A percentile compares a stretch with the other conserved stretches of the same genome.
These are phyloP conservation scores for Cicer chorassanicum DNA, from an alignment of 306 rosid species.

Conservation along the genomic window DNA sequence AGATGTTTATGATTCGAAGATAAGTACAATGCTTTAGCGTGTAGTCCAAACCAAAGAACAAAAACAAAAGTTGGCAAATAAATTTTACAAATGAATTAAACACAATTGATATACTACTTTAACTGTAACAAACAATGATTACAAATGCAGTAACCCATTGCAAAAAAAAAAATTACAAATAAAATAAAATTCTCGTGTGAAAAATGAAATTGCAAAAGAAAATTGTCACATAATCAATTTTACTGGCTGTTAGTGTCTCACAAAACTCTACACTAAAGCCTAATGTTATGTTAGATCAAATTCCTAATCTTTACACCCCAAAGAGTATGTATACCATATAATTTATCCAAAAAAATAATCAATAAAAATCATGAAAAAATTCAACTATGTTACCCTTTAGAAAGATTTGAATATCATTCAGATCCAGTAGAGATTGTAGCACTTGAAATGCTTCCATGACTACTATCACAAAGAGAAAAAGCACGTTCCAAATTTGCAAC, in stretches of 20 bases:
- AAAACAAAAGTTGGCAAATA: background rate
- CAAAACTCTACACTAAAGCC: conserved; percentile 49
- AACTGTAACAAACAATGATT: conserved; percentile 13
- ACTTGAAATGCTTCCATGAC: conserved; percentile 91
- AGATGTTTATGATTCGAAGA: too few species aligned
- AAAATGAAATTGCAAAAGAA: background rate
- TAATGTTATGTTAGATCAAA: conserved; percentile 42
- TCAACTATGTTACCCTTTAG: conserved; percentile 35
- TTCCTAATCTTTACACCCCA: conserved; percentile 47
- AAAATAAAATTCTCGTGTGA: conserved; percentile 17
- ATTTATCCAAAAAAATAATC: conserved; percentile 43
- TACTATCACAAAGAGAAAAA: conserved; percentile 69
- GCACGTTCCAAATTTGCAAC: conserved; percentile 93
- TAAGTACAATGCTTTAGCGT: conserved; percentile 33
- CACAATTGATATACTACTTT: background rate
- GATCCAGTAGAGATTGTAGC: conserved; percentile 73
- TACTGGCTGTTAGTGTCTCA: conserved; percentile 42
- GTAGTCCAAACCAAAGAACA: conserved; percentile 30
- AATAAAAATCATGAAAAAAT: conserved; percentile 44
- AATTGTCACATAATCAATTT: conserved; percentile 15
- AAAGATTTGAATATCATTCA: conserved; percentile 51
- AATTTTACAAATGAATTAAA: background rate
- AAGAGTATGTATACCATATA: conserved; percentile 37
- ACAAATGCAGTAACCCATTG: background rate
- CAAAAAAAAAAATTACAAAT: background rate